Evolutionary conservation across 495 filamentous ascomycete genomes (phyloP).

Genomic region (Achaetomiella virescens): DNA sequence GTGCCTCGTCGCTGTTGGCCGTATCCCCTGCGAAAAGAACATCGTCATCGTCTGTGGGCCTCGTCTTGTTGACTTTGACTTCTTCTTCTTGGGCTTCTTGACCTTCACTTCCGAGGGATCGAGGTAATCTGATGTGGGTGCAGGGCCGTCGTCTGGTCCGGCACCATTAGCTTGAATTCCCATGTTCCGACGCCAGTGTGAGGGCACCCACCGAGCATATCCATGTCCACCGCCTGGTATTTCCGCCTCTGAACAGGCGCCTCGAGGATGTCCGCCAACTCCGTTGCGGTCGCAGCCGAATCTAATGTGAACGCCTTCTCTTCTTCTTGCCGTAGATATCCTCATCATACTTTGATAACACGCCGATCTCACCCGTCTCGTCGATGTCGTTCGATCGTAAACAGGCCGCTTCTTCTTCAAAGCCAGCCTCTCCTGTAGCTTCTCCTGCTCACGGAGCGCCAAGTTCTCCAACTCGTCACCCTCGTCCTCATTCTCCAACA

Average conservation of each 20-base stretch:
- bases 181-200: neutral
- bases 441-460: conserved; percentile 72
- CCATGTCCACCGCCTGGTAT: conserved; percentile 66
- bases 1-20: conserved; percentile 36
- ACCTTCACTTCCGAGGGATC: conserved; percentile 80
- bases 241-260: conserved; percentile 54
- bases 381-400: conserved; percentile 74
- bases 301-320: conserved; percentile 84
- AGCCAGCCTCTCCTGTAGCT: conserved; percentile 66
- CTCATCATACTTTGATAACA: conserved; percentile 89
- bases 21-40: conserved; percentile 51
- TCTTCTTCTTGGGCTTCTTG: conserved; percentile 92
- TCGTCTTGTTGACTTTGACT: conserved; percentile 67
- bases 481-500: conserved; percentile 81
- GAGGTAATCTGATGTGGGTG: conserved; percentile 74
- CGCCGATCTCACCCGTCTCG: conserved; percentile 55
- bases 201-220: conserved; percentile 48
- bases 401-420: conserved; percentile 87
- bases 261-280: conserved; percentile 54
- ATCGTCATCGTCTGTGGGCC: conserved; percentile 68
- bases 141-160: conserved; percentile 49
- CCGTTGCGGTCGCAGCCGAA: conserved; percentile 60
- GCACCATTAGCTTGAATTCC: conserved; percentile 17
- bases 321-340: conserved; percentile 89
- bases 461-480: conserved; percentile 87